Conservation (phyloP, 2,329 filamentous ascomycete species). For the Colletotrichum siamense region DNA sequence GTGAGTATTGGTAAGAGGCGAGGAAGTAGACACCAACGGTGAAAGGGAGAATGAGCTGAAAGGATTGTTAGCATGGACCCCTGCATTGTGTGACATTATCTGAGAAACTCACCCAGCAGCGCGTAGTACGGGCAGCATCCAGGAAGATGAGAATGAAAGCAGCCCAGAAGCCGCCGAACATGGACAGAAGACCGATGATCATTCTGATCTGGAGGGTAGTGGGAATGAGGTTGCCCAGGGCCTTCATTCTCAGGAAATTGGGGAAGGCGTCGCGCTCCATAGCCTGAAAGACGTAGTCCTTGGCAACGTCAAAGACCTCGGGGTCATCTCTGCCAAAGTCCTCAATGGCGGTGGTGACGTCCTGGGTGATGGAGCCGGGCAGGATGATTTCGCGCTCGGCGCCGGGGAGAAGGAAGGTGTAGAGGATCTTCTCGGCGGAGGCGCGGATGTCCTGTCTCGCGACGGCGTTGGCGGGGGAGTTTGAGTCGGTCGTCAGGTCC, state of each 20-base stretch:
- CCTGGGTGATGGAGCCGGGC: slow-evolving; percentile 83
- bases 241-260: slow-evolving; percentile 93
- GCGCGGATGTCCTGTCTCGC: slow-evolving; percentile 89
- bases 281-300: slow-evolving; percentile 99
- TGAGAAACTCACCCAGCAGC: slow-evolving; percentile 77
- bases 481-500: slow-evolving; percentile 74
- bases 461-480: slow-evolving; percentile 83
- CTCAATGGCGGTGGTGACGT: slow-evolving; percentile 88
- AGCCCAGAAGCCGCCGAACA: slow-evolving; percentile 95
- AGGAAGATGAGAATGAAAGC: slow-evolving; percentile 94
- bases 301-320: slow-evolving; percentile 95
- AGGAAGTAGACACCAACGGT: slow-evolving; percentile 89
- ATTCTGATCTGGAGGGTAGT: slow-evolving; percentile 86
- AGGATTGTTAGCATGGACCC: slow-evolving; percentile 9
- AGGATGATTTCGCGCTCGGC: slow-evolving; percentile 96
- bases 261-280: slow-evolving; percentile 99
- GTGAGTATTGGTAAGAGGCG: slow-evolving; percentile 91
- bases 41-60: slow-evolving; percentile 80
- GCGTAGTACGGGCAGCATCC: slow-evolving; percentile 72
- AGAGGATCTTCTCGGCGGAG: slow-evolving; percentile 98
- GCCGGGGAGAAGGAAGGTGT: slow-evolving; percentile 93
- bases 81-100: not conserved
- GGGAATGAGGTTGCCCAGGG: slow-evolving; percentile 92
- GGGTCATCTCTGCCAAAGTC: slow-evolving; percentile 92
- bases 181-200: slow-evolving; percentile 81